phyloP scores from a whole-genome alignment of 148 eudicot species.

The Rhododendron ovatum region DNA sequence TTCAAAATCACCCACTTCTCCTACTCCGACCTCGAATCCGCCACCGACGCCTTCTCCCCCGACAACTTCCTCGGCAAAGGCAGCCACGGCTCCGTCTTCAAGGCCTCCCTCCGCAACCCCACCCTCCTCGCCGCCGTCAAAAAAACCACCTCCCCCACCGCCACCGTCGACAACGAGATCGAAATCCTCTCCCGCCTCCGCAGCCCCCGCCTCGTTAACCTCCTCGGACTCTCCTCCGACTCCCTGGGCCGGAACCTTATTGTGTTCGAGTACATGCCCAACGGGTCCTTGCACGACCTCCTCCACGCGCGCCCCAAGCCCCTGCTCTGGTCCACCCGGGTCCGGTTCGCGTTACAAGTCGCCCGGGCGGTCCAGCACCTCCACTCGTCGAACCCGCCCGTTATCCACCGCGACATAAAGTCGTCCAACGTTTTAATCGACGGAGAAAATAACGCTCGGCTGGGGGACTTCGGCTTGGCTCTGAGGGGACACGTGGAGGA shows the following conservation, averaged over 20 bases:
- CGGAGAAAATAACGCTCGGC: constrained; percentile 39
- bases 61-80: constrained; percentile 69
- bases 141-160: neutral
- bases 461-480: constrained; percentile 86
- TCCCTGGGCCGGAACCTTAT: constrained; percentile 16
- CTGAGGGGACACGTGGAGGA: constrained; percentile 64
- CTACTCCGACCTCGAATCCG: constrained; percentile 41
- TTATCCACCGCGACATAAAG: constrained; percentile 79
- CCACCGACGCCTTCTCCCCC: constrained; percentile 62
- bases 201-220: constrained; percentile 48
- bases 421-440: constrained; percentile 72
- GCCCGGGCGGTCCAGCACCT: constrained; percentile 57
- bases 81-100: constrained; percentile 77
- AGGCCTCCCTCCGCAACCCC: constrained; percentile 38
- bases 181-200: constrained; percentile 49
- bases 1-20: constrained; percentile 37
- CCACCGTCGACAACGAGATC: constrained; percentile 50
- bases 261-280: constrained; percentile 75
- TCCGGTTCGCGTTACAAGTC: constrained; percentile 49
- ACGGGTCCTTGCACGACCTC: constrained; percentile 65
- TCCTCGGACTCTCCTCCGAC: constrained; percentile 48
- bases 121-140: constrained; percentile 65
- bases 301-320: constrained; percentile 37
- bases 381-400: constrained; percentile 59
- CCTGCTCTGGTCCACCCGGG: constrained; percentile 39